phyloP scores from a whole-genome alignment of 2,329 filamentous ascomycete genomes.

The Fusarium sterilihyphosum region DNA sequence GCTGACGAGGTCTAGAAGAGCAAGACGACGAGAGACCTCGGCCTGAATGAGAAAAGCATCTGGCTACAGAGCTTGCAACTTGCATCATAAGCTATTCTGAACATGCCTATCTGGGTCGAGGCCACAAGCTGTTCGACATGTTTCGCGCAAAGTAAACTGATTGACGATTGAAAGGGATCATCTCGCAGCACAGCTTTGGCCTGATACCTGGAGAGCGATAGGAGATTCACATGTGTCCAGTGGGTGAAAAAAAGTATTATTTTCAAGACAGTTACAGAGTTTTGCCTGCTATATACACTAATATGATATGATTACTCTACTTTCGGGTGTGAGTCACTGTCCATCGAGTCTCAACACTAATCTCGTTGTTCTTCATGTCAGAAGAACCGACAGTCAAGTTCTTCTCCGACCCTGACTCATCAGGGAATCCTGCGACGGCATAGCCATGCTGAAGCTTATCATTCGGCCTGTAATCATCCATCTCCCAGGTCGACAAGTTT shows the following conservation, averaged over 20 bases:
- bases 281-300: neutral
- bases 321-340: slow-evolving; percentile 31
- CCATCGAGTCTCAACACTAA: slow-evolving; percentile 40
- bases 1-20: neutral
- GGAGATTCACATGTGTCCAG: neutral
- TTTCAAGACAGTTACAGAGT: neutral
- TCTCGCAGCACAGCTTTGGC: too few relatives aligned
- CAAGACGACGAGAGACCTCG: neutral
- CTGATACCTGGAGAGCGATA: neutral
- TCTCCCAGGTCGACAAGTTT: slow-evolving; percentile 37
- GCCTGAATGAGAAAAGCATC: neutral
- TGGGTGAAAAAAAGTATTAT: neutral
- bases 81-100: neutral
- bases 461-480: slow-evolving; percentile 33
- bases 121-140: neutral
- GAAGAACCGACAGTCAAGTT: slow-evolving; percentile 33
- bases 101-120: neutral
- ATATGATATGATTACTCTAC: neutral
- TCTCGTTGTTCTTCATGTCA: slow-evolving; percentile 16
- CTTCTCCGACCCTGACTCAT: slow-evolving; percentile 41
- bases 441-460: slow-evolving; percentile 26
- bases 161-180: accelerated
- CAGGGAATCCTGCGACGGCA: slow-evolving; percentile 12
- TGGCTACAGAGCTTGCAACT: neutral
- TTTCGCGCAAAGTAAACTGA: neutral